Evolutionary conservation across 139 green algal genomes (phyloP).

Genomic region (Axilococcus clingmanii): DNA sequence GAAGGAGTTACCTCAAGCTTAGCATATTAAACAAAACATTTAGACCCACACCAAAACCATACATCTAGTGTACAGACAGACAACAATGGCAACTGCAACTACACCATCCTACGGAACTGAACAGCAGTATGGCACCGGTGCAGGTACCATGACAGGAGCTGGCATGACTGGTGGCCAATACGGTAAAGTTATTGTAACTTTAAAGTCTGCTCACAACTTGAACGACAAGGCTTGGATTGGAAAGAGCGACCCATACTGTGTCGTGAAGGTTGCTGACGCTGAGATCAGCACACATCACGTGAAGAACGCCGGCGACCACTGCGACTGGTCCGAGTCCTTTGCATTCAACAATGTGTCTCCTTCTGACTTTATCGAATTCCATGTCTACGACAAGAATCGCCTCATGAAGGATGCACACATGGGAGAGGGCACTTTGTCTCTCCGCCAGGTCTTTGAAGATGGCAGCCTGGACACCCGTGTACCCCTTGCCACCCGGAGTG

Average conservation of each 20-base stretch:
- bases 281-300: constrained; percentile 22
- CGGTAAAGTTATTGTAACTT: constrained; percentile 8
- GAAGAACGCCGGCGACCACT: constrained; percentile 19
- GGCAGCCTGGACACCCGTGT: constrained; percentile 16
- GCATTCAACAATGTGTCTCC: constrained; percentile 25
- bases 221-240: constrained; percentile 24
- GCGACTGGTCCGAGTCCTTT: constrained; percentile 18
- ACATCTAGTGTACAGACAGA: too few species aligned
- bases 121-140: background rate
- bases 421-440: constrained; percentile 13
- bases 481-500: constrained; percentile 17
- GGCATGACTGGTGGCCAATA: background rate
- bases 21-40: too few species aligned
- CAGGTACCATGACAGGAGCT: background rate
- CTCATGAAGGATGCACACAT: constrained; percentile 22
- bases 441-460: constrained; percentile 28
- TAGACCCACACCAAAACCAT: too few species aligned
- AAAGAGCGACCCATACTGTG: constrained; percentile 23
- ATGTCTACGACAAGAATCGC: constrained; percentile 26
- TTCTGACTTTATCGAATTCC: constrained; percentile 18
- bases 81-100: too few species aligned
- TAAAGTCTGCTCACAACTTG: constrained; percentile 22
- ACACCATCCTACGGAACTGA: background rate
- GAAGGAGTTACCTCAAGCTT: too few species aligned
- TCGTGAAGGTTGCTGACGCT: constrained; percentile 7